phyloP scores from a whole-genome alignment of 179 eudicot species.

The Spinacia oleracea region DNA sequence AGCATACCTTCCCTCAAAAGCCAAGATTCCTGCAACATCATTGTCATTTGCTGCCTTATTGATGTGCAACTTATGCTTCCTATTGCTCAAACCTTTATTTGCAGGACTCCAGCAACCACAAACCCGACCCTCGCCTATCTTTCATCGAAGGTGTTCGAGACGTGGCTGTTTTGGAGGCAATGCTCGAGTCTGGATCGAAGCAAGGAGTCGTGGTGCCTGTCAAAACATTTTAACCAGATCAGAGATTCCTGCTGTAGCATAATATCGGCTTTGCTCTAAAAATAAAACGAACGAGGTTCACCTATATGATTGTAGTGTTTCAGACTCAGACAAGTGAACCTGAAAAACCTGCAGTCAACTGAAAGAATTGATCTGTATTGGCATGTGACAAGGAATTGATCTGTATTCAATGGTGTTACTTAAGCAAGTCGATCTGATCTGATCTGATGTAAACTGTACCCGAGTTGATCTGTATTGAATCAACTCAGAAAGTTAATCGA shows the following conservation, averaged over 20 bases:
- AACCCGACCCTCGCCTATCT: constrained; percentile 70
- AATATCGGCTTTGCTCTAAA: not conserved
- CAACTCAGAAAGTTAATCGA: no score
- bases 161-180: constrained; percentile 86
- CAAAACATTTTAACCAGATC: constrained; percentile 41
- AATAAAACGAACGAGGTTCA: not conserved
- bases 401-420: no score
- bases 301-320: not conserved
- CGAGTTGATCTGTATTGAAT: no score
- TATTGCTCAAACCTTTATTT: constrained; percentile 1
- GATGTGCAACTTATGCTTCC: not conserved
- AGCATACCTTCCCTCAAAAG: not conserved
- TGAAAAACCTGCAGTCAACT: not conserved
- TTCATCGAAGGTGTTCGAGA: constrained; percentile 89
- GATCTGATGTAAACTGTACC: no score
- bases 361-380: not conserved
- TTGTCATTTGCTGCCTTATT: constrained; percentile 10
- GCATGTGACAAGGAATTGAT: not conserved
- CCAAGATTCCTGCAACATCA: not conserved
- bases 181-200: constrained; percentile 84
- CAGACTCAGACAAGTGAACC: not conserved
- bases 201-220: constrained; percentile 71
- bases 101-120: constrained; percentile 53
- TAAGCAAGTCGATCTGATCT: no score
- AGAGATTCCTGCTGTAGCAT: not conserved